Base-by-base conservation (phyloP, 2,329 filamentous ascomycete species). In the Coniochaeta sp. region DNA sequence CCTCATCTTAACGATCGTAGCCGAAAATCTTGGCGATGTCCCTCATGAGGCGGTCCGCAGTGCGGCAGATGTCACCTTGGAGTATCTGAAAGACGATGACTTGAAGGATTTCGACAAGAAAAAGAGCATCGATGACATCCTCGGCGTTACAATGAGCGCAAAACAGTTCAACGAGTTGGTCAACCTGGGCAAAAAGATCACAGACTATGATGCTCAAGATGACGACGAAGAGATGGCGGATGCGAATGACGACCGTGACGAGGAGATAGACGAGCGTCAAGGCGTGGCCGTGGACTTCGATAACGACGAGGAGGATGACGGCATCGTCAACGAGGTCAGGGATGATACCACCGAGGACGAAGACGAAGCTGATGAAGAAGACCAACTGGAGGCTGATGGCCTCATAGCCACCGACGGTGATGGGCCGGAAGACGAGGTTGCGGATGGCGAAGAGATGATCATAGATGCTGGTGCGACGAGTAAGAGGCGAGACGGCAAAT, bases 101-200 rank as follows among this genome's bases (percentile, higher is more conserved):
- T 80, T 97, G 78, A 98, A 98, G 74, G 95, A 99, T 72, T 90
- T 96, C 62, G 95, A 99, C 73, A 97, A 96, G 80, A 99, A 99
- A 80, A 96, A 93, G 76, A 92, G 97, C 72, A 86, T 98, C 50
- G 95, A 99, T 68, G 95, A 98, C 65, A 86, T 98, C 62, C 75
- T 99, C 47, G 95, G 93, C n/a, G 83, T 83, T 38, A 86, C 87
- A 0, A 84, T 97, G 79, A 88, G 82, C 57, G 85, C 91, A 1
- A 96, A 97, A 71, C 89, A 96, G 72, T 99, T 98, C 78, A 98
- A 98, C 71, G 93, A 98, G 76, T 78, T 99, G 66, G 88, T 98
- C 60, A 99, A 97, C 71, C 79, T 99, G 50, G 91, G 93, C 65
- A 99, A 99, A 79, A 99, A 99, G 77, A 96, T 99, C 64, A 99